Percentiles rank a stretch among this genome's conserved stretches.
These are phyloP conservation scores for Rosa persica DNA, from an alignment of 306 rosid species.

Conservation along the genomic window DNA sequence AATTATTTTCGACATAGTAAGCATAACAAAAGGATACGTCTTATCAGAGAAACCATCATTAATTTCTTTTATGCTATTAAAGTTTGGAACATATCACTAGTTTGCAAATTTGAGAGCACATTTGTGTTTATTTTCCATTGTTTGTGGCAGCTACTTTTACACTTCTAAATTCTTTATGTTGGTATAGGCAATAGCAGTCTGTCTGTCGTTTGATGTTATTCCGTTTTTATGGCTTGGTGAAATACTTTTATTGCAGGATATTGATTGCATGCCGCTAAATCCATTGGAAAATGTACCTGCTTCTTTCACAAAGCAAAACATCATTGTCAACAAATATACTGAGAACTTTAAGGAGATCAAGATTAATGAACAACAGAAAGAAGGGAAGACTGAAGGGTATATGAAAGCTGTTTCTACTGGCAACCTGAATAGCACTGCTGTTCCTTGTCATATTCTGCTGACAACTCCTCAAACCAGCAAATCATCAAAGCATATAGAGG, in stretches of 20 bases:
- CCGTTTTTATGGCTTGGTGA: conserved; percentile 21
- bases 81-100: not conserved
- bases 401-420: conserved; percentile 38
- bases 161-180: not conserved
- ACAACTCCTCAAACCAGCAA: conserved; percentile 45
- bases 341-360: conserved; percentile 51
- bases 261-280: conserved; percentile 90
- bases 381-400: conserved; percentile 50
- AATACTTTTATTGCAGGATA: conserved; percentile 58
- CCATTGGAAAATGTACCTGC: conserved; percentile 76
- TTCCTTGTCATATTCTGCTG: conserved; percentile 35
- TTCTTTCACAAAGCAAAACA: conserved; percentile 48
- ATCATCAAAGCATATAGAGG: conserved; percentile 51
- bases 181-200: not conserved
- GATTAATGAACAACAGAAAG: conserved; percentile 44
- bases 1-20: too few species aligned
- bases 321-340: conserved; percentile 36
- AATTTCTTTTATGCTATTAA: not conserved
- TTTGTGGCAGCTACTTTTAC: not conserved
- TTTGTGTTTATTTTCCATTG: not conserved
- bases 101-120: not conserved
- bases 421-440: conserved; percentile 43
- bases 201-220: conserved; percentile 2
- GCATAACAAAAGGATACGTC: not conserved
- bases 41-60: not conserved